phyloP scores from a whole-genome alignment of 2,329 filamentous ascomycete genomes.

The Didymella keratinophila region DNA sequence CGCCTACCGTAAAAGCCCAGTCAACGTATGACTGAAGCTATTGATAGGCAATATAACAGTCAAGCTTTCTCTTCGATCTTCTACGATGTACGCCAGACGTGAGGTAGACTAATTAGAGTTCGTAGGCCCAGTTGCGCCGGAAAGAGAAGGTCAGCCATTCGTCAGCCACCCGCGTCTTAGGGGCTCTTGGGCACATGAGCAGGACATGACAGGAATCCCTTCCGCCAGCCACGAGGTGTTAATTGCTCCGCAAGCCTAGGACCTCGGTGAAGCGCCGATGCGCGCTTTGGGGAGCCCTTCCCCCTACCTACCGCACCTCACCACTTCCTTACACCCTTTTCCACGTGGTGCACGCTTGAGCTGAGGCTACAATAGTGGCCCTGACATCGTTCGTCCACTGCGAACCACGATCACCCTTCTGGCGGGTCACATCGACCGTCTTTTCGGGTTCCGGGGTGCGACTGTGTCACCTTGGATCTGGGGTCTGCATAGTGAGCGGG shows the following conservation, averaged over 20 bases:
- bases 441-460: not conserved
- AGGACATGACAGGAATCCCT: slow-evolving; percentile 11
- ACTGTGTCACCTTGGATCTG: not conserved
- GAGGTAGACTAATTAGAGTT: slow-evolving; percentile 11
- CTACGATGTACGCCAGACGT: slow-evolving; percentile 1
- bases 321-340: not conserved
- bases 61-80: slow-evolving; percentile 13
- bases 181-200: slow-evolving; percentile 1
- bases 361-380: not conserved
- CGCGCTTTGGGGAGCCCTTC: not conserved
- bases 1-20: not conserved
- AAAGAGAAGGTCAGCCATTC: slow-evolving; percentile 6
- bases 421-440: not conserved
- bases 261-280: slow-evolving; percentile 10
- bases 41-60: not conserved
- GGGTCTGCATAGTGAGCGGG: not conserved
- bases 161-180: slow-evolving; percentile 12
- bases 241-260: slow-evolving; percentile 1
- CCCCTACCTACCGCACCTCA: not conserved
- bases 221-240: slow-evolving; percentile 5
- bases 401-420: not conserved
- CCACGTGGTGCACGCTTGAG: slow-evolving; percentile 3
- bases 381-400: slow-evolving; percentile 1
- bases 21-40: not conserved
- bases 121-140: not conserved